Percentiles rank a stretch among this genome's conserved stretches.
Evolutionary conservation across 805 yeast genomes (phyloP).

Genomic region (Candida awuae): DNA sequence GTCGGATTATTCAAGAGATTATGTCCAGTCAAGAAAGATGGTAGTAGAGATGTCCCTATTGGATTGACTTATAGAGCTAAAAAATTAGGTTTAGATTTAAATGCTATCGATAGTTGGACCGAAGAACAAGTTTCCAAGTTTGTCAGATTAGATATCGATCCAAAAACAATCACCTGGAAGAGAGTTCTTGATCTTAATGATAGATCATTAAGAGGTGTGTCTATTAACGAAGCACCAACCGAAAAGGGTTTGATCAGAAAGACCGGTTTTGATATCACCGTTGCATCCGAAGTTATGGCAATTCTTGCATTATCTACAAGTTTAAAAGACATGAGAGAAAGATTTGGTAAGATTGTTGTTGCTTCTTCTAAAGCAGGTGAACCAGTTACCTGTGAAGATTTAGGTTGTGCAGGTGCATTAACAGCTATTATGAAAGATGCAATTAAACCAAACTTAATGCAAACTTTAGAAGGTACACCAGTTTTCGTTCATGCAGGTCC

Average conservation of each 20-base stretch:
- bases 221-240: slow-evolving; percentile 87
- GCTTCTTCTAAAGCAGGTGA: slow-evolving; percentile 68
- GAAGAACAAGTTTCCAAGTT: slow-evolving; percentile 66
- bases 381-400: slow-evolving; percentile 89
- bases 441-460: slow-evolving; percentile 94
- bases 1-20: slow-evolving; percentile 74
- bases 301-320: slow-evolving; percentile 77
- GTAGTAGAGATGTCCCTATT: slow-evolving; percentile 66
- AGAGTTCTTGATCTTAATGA: slow-evolving; percentile 95
- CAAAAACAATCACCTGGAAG: slow-evolving; percentile 81
- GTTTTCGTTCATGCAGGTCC: slow-evolving; percentile 98
- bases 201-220: slow-evolving; percentile 79
- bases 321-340: slow-evolving; percentile 72
- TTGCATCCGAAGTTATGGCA: slow-evolving; percentile 96
- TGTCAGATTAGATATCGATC: slow-evolving; percentile 83
- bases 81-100: slow-evolving; percentile 74
- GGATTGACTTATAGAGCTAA: slow-evolving; percentile 70
- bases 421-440: slow-evolving; percentile 95
- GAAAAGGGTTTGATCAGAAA: slow-evolving; percentile 82
- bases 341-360: slow-evolving; percentile 85
- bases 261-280: slow-evolving; percentile 93
- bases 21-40: slow-evolving; percentile 74
- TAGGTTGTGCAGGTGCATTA: slow-evolving; percentile 93
- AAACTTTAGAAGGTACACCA: slow-evolving; percentile 95
- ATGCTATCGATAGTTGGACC: slow-evolving; percentile 74